These are phyloP conservation scores for Balakata baccata DNA, from an alignment of 345 rosid species.

Conservation along the genomic window DNA sequence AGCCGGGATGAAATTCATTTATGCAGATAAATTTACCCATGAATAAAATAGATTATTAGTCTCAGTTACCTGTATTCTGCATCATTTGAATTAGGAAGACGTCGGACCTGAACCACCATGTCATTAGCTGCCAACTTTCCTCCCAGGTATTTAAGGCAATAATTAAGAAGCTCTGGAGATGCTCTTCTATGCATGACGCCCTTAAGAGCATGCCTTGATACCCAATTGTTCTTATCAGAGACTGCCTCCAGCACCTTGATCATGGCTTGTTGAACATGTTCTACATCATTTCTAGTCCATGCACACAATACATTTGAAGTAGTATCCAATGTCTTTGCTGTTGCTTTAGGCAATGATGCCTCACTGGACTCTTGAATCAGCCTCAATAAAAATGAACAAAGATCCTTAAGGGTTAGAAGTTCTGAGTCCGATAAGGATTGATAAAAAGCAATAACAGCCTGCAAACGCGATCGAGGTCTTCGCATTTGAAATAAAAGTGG, in stretches of 20 bases:
- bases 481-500: conserved; percentile 45
- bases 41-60: neutral
- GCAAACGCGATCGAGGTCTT: conserved; percentile 40
- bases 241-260: conserved; percentile 47
- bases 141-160: conserved; percentile 57
- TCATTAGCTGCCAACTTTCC: conserved; percentile 38
- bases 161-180: conserved; percentile 58
- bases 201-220: conserved; percentile 52
- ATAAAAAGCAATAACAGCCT: conserved; percentile 47
- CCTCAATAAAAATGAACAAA: conserved; percentile 49
- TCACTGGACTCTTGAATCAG: conserved; percentile 31
- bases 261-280: conserved; percentile 46
- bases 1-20: neutral
- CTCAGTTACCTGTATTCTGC: conserved; percentile 52
- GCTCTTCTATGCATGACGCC: conserved; percentile 49
- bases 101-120: conserved; percentile 43
- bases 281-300: conserved; percentile 54
- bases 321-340: conserved; percentile 1
- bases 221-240: conserved; percentile 40
- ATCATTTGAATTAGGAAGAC: conserved; percentile 40
- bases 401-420: conserved; percentile 52
- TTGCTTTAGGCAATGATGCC: neutral
- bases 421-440: conserved; percentile 45
- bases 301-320: conserved; percentile 33
- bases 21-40: neutral